These are phyloP conservation scores for Ambrosiella xylebori DNA, from an alignment of 2,329 filamentous ascomycete genomes.

Conservation along the genomic window DNA sequence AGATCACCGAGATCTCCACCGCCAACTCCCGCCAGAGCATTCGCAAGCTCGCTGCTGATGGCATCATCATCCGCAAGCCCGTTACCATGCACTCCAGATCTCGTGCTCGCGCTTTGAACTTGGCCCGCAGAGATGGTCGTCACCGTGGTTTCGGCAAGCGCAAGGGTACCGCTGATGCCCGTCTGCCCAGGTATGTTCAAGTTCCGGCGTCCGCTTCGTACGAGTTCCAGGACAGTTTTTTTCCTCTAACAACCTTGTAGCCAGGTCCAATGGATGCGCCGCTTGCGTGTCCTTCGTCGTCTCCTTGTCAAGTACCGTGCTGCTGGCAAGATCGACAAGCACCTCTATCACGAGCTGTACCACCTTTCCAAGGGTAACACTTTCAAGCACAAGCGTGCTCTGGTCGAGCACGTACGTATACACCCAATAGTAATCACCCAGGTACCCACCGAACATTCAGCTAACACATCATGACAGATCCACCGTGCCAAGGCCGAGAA, in stretches of 20 bases:
- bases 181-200: conserved; percentile 80
- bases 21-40: conserved; percentile 99
- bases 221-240: background rate
- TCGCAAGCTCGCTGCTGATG: conserved; percentile 99
- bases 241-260: conserved; percentile 28
- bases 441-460: background rate
- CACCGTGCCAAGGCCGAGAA: conserved; percentile 99
- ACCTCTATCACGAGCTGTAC: conserved; percentile 99
- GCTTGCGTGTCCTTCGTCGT: conserved; percentile 95
- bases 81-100: conserved; percentile 99
- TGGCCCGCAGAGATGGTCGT: conserved; percentile 83
- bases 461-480: conserved; percentile 43
- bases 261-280: conserved; percentile 99
- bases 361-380: conserved; percentile 99
- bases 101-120: conserved; percentile 87
- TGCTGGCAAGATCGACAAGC: conserved; percentile 99
- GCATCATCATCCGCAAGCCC: conserved; percentile 99
- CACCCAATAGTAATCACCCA: background rate
- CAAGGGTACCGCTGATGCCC: conserved; percentile 99
- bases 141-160: conserved; percentile 99
- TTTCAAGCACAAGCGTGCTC: conserved; percentile 99
- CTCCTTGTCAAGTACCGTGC: conserved; percentile 99
- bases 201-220: background rate
- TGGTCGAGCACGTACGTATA: conserved; percentile 94
- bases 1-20: conserved; percentile 98